phyloP scores from a whole-genome alignment of 2,329 filamentous ascomycete genomes.

The Colletotrichum cordylinicola region DNA sequence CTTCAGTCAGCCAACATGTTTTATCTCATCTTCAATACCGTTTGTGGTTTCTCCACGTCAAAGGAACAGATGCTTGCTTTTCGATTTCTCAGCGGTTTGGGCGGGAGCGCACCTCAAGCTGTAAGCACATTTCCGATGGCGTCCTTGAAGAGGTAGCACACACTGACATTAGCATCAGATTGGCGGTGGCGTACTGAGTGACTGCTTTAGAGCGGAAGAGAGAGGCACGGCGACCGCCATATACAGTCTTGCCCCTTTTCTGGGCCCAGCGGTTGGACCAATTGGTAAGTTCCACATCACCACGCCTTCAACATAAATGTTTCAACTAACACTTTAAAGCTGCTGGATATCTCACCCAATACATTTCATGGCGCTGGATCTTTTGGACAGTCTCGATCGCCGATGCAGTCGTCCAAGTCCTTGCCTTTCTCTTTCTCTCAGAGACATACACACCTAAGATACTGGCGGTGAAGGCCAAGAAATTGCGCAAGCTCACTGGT shows the following conservation, averaged over 20 bases:
- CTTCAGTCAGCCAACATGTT: constrained; percentile 51
- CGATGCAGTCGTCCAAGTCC: constrained; percentile 36
- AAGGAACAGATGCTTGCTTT: constrained; percentile 53
- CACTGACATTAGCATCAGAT: constrained; percentile 27
- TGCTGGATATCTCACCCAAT: constrained; percentile 44
- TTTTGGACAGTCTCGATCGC: constrained; percentile 48
- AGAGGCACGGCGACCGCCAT: constrained; percentile 35
- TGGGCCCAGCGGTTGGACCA: constrained; percentile 48
- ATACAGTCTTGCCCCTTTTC: constrained; percentile 45
- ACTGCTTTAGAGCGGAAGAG: constrained; percentile 51
- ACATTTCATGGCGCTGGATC: constrained; percentile 48
- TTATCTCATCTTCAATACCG: constrained; percentile 61
- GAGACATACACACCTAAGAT: constrained; percentile 45
- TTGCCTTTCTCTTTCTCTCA: constrained; percentile 41
- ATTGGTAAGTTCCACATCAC: constrained; percentile 29
- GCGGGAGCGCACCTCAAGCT: constrained; percentile 51
- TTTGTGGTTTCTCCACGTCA: constrained; percentile 53
- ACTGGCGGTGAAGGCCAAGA: constrained; percentile 30
- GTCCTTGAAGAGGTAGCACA: background rate
- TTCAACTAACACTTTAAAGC: constrained; percentile 20
- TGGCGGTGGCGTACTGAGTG: constrained; percentile 52
- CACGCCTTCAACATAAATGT: too few species aligned
- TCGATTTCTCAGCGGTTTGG: constrained; percentile 53
- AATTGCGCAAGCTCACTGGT: constrained; percentile 31
- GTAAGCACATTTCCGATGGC: constrained; percentile 24